Evolutionary conservation across 768 basidiomycete genomes (phyloP), one percentile per base, ranked within the genome.

Genomic region (Cyclocybe aegerita): DNA sequence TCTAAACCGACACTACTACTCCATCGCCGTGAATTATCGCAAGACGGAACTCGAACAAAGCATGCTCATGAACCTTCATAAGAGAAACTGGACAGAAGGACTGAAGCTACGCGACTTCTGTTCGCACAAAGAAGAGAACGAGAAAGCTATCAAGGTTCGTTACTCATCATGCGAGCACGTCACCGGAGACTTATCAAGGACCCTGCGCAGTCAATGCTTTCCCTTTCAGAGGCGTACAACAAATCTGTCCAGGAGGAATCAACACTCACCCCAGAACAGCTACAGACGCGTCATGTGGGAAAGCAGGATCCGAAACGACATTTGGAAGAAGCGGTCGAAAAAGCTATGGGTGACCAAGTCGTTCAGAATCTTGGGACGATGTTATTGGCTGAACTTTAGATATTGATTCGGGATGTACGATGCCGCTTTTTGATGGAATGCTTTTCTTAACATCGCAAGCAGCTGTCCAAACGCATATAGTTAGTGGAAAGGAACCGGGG

Each of bases 41-140:
- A 98, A 98, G 77, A 98, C 95, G 29, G 96, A 98, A 66, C 82
- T 96, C 2, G 97, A 99, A 70, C 97, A 99, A 66, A 83, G 89
- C 12, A 99, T 99, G 97, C 71, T 99, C 58, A 93, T 98, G 89
- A 99, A 98, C 68, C 73, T 99, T 60, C 97, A 99, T 76, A 98
- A 98, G 70, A 80, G 93, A 61, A 96, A 97, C 65, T 99, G 97
- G 97, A 98, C 97, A 2, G 95, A 98, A 68, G 97, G 96, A 1
- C 73, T 99, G 57, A 92, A 90, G 66, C 69, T 99, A 63, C 80
- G 85, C 37, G 94, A 98, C 70, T 98, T 98, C 70, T 81, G 88
- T 69, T 70, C 79, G 47, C 91, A 95, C 69, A 93, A 94, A 64
- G 83, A 90, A 68, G 73, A 73, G 30, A 98, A 98, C 61, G 94